Evolutionary conservation across 106 monocot genomes (phyloP), one percentile per base, ranked within the genome.

Genomic region (Dioscorea zingiberensis): DNA sequence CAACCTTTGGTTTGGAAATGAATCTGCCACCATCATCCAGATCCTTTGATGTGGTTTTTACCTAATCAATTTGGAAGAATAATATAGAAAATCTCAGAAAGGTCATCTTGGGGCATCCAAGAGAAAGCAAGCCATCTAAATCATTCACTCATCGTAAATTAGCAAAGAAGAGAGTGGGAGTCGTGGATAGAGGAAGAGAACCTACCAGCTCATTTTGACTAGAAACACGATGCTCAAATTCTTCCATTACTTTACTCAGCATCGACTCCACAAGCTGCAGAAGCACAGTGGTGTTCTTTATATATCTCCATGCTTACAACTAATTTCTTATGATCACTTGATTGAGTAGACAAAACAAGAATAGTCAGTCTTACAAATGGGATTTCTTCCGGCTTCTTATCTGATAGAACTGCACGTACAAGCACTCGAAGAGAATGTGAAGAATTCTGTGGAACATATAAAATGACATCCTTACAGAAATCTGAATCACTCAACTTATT

Each of bases 381-480:
- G 69, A 86, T 67, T 80, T 98, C 98, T 74, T 98, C 98, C 23
- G 86, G 82, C 78, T 83, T 93, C 72, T 86, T 93, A 26, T 83
- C 80, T 12, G 84, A 89, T 16, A 86, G 71, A 79, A 84, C 73
- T 19, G 82, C 77, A 38, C 68, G 78, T 12, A 98, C 73, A 62
- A 98, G 78, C 88, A 77, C 67, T n/a, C 73, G 76, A 70, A 93
- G 63, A 53, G 92, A 92, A 60, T 76, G 66, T 38, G 84, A 81
- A 47, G 71, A 67, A 38, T 47, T 73, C 95, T 92, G 75, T 28
- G 15, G 55, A 69, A 22, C 27, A 77, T 21, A 53, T 19, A 11
- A 66, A 45, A 23, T 19, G 18, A 69, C 19, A 56, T 61, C 38
- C 10, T 38, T 38, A 38, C 38, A 38, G 9, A 38, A 38, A 38